Base-by-base conservation (phyloP, 73 alveolate genomes). In the Paramecium bursaria region DNA sequence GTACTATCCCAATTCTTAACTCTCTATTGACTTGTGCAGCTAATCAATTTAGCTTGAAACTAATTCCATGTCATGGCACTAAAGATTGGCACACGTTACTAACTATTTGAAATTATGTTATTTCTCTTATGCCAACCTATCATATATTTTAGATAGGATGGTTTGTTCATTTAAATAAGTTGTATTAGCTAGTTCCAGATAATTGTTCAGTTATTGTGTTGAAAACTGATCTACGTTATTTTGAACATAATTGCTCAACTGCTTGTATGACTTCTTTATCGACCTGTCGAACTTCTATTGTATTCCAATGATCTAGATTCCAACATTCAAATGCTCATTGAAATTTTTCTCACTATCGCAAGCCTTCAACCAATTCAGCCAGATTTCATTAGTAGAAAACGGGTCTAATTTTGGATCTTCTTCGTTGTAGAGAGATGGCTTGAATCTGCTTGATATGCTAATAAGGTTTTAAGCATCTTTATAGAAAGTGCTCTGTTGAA, bases 381-480 rank as follows among this genome's bases (percentile, higher is more conserved):
- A 67, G 9, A 67, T 15, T 67, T 67, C 82, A 67, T 67, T 67
- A 3, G 82, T 67, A 39, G 82, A 25, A 35, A 35, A 67, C 15
- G 82, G 82, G 27, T 67, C 82, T n/a, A 67, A 39, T n/a, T 31
- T 67, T 19, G 82, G n/a, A n/a, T n/a, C n/a, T n/a, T n/a, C n/a
- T n/a, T n/a, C n/a, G n/a, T n/a, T n/a, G n/a, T n/a, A n/a, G n/a
- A n/a, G n/a, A n/a, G n/a, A n/a, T n/a, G n/a, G n/a, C n/a, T n/a
- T n/a, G n/a, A n/a, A n/a, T n/a, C n/a, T n/a, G n/a, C n/a, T n/a
- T n/a, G n/a, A n/a, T n/a, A n/a, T n/a, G n/a, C n/a, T n/a, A n/a
- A n/a, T n/a, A n/a, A n/a, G n/a, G n/a, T n/a, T n/a, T n/a, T n/a
- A n/a, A n/a, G n/a, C n/a, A n/a, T n/a, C n/a, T n/a, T n/a, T n/a